Evolutionary conservation across 1,139 yeast genomes (phyloP).

Genomic region (Kazachstania sp.): DNA sequence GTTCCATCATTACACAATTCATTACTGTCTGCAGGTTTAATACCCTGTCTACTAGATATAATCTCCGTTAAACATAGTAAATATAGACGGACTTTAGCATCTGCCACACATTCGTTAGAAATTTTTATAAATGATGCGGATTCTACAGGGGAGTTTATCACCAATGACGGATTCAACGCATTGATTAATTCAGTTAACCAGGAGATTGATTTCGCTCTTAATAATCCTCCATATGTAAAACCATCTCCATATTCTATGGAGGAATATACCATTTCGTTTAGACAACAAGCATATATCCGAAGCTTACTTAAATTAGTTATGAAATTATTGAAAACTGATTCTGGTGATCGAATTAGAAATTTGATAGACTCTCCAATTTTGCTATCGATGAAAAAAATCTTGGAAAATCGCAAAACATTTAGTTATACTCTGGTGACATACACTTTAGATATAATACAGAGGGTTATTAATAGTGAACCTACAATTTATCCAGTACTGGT

Average conservation of each 20-base stretch:
- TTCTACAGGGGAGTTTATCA: constrained; percentile 51
- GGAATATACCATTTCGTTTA: constrained; percentile 51
- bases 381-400: constrained; percentile 48
- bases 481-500: constrained; percentile 75
- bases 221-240: constrained; percentile 45
- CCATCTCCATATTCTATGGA: constrained; percentile 49
- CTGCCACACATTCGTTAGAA: constrained; percentile 56
- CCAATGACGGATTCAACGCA: constrained; percentile 54
- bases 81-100: constrained; percentile 52
- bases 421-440: constrained; percentile 63
- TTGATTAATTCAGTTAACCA: constrained; percentile 54
- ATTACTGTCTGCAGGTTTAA: constrained; percentile 60
- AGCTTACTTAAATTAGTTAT: constrained; percentile 52
- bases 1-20: constrained; percentile 43
- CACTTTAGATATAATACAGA: constrained; percentile 58
- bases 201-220: constrained; percentile 60
- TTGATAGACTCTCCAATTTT: constrained; percentile 77
- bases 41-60: constrained; percentile 58
- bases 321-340: constrained; percentile 58
- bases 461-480: constrained; percentile 83
- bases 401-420: constrained; percentile 51
- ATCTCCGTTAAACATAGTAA: constrained; percentile 42
- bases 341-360: constrained; percentile 79
- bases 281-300: constrained; percentile 54
- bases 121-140: constrained; percentile 43